These are phyloP conservation scores for Aureobasidium sp. DNA, from an alignment of 2,329 filamentous ascomycete species.

Conservation along the genomic window DNA sequence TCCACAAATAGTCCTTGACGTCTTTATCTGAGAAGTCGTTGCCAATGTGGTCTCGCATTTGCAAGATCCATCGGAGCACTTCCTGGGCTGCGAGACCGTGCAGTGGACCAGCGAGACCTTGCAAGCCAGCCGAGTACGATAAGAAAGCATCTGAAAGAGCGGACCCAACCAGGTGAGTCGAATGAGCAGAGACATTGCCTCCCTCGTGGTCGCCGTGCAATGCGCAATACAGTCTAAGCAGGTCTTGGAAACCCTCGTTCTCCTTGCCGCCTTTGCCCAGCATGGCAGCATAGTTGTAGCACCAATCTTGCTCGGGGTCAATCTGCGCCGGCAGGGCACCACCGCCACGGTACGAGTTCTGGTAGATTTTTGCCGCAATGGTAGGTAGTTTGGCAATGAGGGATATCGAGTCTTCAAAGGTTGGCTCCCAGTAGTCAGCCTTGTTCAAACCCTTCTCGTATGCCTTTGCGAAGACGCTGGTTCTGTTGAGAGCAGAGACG, in stretches of 20 bases:
- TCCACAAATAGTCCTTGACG: slow-evolving; percentile 85
- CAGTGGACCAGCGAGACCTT: slow-evolving; percentile 89
- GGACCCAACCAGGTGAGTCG: slow-evolving; percentile 90
- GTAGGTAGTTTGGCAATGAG: slow-evolving; percentile 93
- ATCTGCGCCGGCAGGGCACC: slow-evolving; percentile 68
- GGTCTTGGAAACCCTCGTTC: slow-evolving; percentile 90
- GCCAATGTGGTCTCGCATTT: slow-evolving; percentile 89
- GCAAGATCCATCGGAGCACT: slow-evolving; percentile 90
- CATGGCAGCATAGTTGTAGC: slow-evolving; percentile 97
- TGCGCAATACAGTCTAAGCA: slow-evolving; percentile 87
- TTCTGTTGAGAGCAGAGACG: slow-evolving; percentile 91
- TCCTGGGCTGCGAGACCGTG: slow-evolving; percentile 94
- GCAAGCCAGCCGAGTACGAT: slow-evolving; percentile 89
- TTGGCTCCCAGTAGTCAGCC: slow-evolving; percentile 97
- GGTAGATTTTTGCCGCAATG: slow-evolving; percentile 96
- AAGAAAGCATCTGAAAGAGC: slow-evolving; percentile 93
- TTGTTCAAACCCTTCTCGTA: slow-evolving; percentile 90
- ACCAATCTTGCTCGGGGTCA: slow-evolving; percentile 87
- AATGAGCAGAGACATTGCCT: slow-evolving; percentile 91
- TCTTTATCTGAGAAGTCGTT: slow-evolving; percentile 70
- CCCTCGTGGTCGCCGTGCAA: slow-evolving; percentile 98
- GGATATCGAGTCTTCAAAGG: slow-evolving; percentile 90
- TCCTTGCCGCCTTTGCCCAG: slow-evolving; percentile 82
- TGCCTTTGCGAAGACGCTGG: slow-evolving; percentile 84
- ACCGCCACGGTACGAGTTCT: slow-evolving; percentile 72